Conservation (phyloP, 306 rosid genomes). For the Spatholobus suberectus region DNA sequence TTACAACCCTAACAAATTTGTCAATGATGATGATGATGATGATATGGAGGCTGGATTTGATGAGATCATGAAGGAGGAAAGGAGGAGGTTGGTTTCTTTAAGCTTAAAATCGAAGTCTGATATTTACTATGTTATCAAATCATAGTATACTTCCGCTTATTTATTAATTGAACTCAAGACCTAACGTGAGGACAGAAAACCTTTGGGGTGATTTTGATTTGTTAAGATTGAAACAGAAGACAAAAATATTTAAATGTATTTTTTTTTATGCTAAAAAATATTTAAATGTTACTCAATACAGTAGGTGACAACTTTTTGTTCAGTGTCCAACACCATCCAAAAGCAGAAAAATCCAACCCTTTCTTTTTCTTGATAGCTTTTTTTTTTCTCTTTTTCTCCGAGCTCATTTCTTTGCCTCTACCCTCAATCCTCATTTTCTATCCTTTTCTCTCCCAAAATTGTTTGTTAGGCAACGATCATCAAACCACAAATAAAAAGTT, state of each 20-base stretch:
- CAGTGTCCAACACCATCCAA: background rate
- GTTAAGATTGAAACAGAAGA: background rate
- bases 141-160: background rate
- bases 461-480: background rate
- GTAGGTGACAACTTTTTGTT: background rate
- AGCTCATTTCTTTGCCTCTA: background rate
- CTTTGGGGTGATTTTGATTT: background rate
- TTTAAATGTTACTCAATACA: background rate
- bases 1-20: constrained; percentile 61
- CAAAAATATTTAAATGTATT: background rate
- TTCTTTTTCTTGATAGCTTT: background rate
- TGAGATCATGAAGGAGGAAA: constrained; percentile 79
- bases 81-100: constrained; percentile 59
- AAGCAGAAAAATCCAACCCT: background rate
- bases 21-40: constrained; percentile 59
- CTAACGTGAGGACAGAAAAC: background rate
- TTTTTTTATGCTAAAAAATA: too few species aligned
- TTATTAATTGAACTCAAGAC: background rate
- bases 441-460: background rate
- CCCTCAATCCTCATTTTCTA: background rate
- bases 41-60: constrained; percentile 89
- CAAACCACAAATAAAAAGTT: background rate
- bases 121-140: constrained; percentile 2
- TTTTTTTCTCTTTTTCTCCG: too few species aligned
- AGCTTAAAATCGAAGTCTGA: background rate